Percentiles rank a stretch among this genome's conserved stretches.
Evolutionary conservation across 345 rosid species (phyloP).

Genomic region (Boechera retrofracta): DNA sequence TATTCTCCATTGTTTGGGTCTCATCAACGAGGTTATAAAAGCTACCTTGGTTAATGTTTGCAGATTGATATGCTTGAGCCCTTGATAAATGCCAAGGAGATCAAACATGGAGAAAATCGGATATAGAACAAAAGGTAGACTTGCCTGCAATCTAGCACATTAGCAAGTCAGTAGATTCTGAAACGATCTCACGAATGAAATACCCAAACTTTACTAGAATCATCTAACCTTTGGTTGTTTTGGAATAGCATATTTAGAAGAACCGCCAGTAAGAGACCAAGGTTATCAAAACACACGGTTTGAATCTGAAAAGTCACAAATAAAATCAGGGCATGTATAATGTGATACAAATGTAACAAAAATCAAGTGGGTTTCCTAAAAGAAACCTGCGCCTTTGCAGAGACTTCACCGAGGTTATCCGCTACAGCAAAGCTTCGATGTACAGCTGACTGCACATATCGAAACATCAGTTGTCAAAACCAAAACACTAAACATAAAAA

Average conservation of each 20-base stretch:
- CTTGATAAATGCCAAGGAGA: slow-evolving; percentile 84
- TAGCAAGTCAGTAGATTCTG: slow-evolving; percentile 12
- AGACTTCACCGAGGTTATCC: slow-evolving; percentile 93
- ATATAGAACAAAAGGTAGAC: slow-evolving; percentile 72
- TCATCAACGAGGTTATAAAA: background rate
- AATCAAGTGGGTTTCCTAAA: background rate
- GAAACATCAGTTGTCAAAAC: background rate
- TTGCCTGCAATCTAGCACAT: slow-evolving; percentile 60
- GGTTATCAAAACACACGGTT: slow-evolving; percentile 41
- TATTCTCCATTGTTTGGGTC: background rate
- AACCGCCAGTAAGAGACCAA: slow-evolving; percentile 42
- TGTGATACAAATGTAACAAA: background rate
- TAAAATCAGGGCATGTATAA: background rate
- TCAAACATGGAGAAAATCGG: slow-evolving; percentile 83
- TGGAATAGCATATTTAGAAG: slow-evolving; percentile 33
- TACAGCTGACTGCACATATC: slow-evolving; percentile 63
- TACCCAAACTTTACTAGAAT: slow-evolving; percentile 6
- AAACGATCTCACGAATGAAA: background rate
- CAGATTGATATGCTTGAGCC: slow-evolving; percentile 79
- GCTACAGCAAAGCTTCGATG: slow-evolving; percentile 93
- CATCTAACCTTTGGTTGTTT: slow-evolving; percentile 39
- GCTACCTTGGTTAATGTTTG: slow-evolving; percentile 89
- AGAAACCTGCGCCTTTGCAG: slow-evolving; percentile 86
- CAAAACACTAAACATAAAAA: background rate
- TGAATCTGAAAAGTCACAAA: slow-evolving; percentile 23